phyloP scores from a whole-genome alignment of 176 grass and related monocot genomes.

The Musa troglodytarum region DNA sequence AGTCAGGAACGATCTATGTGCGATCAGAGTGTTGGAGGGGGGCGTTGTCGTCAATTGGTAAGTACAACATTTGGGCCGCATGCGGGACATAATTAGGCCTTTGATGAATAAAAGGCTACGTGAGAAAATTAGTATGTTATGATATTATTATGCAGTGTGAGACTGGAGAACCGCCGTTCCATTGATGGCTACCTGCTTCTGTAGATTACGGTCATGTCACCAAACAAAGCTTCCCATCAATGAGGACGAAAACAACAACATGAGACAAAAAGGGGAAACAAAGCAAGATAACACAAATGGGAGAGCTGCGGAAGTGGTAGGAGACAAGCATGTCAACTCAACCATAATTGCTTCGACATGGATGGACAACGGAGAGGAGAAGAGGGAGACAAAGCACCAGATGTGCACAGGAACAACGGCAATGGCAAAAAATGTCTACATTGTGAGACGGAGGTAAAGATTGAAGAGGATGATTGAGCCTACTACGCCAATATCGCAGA shows the following conservation, averaged over 20 bases:
- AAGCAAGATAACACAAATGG: neutral
- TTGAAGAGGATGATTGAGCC: neutral
- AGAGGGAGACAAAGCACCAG: neutral
- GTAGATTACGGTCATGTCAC: neutral
- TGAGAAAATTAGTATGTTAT: no score
- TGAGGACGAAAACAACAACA: neutral
- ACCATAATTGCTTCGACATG: neutral
- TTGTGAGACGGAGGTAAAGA: neutral
- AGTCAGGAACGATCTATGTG: neutral
- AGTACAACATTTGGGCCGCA: no score
- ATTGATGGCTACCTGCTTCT: no score
- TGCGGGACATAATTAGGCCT: no score
- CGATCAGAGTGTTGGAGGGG: neutral
- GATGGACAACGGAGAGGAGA: neutral
- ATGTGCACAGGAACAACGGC: neutral
- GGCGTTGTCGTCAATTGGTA: neutral
- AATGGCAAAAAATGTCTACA: neutral
- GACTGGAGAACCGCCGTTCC: no score
- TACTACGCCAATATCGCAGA: slow-evolving; percentile 2
- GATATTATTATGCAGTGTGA: no score
- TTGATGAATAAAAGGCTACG: no score
- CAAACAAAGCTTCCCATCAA: neutral
- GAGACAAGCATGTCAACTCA: neutral
- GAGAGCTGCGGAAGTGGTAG: no score
- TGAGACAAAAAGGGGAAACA: neutral